Conservation (phyloP, 2,329 filamentous ascomycete species). For the Hypoxylon sp. region DNA sequence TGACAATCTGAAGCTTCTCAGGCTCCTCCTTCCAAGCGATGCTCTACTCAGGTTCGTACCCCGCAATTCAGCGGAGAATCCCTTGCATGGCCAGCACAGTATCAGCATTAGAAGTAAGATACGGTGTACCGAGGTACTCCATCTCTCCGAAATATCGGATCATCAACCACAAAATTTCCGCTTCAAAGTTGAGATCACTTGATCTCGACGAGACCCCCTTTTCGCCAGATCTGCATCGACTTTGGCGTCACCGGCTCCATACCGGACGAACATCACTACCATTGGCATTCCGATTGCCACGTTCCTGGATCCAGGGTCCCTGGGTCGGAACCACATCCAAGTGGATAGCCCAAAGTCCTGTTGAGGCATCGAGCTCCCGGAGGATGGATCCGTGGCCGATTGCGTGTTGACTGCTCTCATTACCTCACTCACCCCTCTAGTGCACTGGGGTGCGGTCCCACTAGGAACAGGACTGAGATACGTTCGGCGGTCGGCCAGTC, state of each 20-base stretch:
- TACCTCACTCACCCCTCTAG: constrained; percentile 16
- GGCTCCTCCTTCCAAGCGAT: constrained; percentile 3
- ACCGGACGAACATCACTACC: constrained; percentile 31
- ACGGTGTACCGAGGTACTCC: constrained; percentile 10
- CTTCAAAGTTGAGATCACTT: constrained; percentile 27
- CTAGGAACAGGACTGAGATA: constrained; percentile 5
- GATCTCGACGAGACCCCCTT: constrained; percentile 24
- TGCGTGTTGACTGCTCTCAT: constrained; percentile 16
- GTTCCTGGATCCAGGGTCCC: constrained; percentile 27
- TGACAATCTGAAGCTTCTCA: constrained; percentile 18
- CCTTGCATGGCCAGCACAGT: constrained; percentile 1
- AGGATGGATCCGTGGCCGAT: constrained; percentile 43
- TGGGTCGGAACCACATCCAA: constrained; percentile 26
- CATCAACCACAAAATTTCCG: constrained; percentile 34
- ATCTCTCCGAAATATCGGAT: constrained; percentile 32
- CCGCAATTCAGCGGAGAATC: constrained; percentile 36
- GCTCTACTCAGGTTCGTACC: not conserved
- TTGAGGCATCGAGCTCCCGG: constrained; percentile 17
- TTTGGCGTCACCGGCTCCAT: constrained; percentile 44
- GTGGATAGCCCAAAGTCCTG: constrained; percentile 13
- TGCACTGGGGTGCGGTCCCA: not conserved
- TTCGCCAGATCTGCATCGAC: constrained; percentile 34
- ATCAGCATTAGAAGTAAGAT: too few species aligned
- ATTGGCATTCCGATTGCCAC: constrained; percentile 23
- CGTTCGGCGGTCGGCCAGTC: constrained; percentile 8